Conservation (phyloP, 1,284 basidiomycete genomes). For the Sanghuangporus weigelae region DNA sequence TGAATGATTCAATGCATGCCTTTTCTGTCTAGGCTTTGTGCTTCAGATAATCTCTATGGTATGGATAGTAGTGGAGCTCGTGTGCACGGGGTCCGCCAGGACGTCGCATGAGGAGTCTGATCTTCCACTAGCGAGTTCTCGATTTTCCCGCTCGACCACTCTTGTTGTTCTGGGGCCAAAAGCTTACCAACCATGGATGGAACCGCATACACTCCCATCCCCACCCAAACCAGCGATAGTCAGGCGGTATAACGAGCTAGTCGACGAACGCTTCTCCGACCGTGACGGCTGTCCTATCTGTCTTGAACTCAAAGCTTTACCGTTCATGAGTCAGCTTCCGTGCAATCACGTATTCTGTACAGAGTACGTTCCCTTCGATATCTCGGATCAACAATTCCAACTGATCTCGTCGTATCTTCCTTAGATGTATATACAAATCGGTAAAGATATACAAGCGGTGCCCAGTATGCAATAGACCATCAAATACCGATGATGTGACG, state of each 20-base stretch:
- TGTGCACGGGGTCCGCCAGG: background rate
- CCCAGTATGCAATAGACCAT: conserved; percentile 5
- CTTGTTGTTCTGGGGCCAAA: no score
- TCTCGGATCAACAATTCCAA: background rate
- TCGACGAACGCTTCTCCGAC: no score
- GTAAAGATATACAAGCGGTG: conserved; percentile 3
- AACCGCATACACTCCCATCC: no score
- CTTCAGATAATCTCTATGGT: background rate
- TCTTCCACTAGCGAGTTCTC: background rate
- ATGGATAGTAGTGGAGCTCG: background rate
- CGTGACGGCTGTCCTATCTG: conserved; percentile 10
- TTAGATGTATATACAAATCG: conserved; percentile 2
- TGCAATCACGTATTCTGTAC: conserved; percentile 8
- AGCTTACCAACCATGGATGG: no score
- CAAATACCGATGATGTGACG: background rate
- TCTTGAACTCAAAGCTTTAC: background rate
- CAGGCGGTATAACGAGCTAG: no score
- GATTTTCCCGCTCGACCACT: no score
- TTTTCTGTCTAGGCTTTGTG: background rate
- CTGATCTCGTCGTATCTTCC: background rate
- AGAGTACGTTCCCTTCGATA: background rate
- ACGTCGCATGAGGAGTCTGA: background rate
- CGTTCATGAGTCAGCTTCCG: background rate
- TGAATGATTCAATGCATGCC: background rate
- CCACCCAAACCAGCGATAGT: no score